Evolutionary conservation across 352 stramenopile genomes (phyloP), one percentile per base, ranked within the genome.

Genomic region (Saprolegnia diclina): DNA sequence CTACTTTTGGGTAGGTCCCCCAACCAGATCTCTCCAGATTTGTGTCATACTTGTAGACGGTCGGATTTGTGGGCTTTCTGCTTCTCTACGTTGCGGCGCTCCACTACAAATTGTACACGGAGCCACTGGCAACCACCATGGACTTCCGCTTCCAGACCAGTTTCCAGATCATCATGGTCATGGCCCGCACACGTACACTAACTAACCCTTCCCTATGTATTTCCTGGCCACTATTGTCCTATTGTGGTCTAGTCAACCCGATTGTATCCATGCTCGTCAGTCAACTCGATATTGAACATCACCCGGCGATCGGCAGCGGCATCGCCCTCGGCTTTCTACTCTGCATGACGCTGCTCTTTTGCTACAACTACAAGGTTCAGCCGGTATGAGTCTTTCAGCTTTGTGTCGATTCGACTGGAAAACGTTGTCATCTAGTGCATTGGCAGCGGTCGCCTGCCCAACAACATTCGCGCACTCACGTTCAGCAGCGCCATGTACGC

Each of bases 71-170:
- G 7, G 63, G 63, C 16, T 69, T 69, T 44, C 16, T 69, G 0
- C 0, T 61, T 9, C 37, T 69, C 5, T 69, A 69, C 44, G 21
- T 55, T 11, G 50, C 26, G 26, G 48, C 63, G 24, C 52, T 69
- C 29, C 53, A 69, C 24, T 69, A 69, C 63, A 69, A 69, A 21
- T 61, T 69, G 63, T 37, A 69, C 63, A 69, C 61, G 19, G 63
- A 69, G 13, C 63, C 63, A 5, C 53, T 57, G 26, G 53, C 26
- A 11, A 69, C 63, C 10, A 69, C 63, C 26, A 69, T 69, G 63
- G 63, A 69, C 24, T 69, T 69, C 45, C 63, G 63, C n/a, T 69
- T 69, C 37, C 63, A 69, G 44, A 59, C 48, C 4, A 62, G 63
- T 37, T 69, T 62, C 21, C 63, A 69, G 21, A 62, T 69, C 48